Percentiles rank a stretch among this genome's conserved stretches.
Evolutionary conservation across 345 rosid genomes (phyloP).

Genomic region (Trapa incisa): DNA sequence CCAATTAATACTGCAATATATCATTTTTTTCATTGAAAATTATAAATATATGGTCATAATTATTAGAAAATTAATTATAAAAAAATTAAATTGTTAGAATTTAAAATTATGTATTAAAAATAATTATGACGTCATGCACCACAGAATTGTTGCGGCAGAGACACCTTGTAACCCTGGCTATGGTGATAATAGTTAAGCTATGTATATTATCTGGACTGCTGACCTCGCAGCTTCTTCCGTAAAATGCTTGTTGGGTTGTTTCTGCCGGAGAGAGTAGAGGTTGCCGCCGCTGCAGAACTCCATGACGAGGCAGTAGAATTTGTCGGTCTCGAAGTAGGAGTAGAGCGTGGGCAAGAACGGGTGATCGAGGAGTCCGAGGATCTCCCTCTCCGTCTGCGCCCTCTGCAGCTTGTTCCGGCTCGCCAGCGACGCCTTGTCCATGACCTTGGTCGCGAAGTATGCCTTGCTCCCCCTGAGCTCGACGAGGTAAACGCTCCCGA

Average conservation of each 20-base stretch:
- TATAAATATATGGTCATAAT: no score
- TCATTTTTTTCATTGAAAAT: no score
- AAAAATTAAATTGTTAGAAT: no score
- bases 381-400: constrained; percentile 60
- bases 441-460: constrained; percentile 66
- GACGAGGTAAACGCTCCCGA: constrained; percentile 63
- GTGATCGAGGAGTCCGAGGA: constrained; percentile 53
- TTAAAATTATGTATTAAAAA: no score
- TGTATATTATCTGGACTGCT: not conserved
- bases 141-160: no score
- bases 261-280: constrained; percentile 68
- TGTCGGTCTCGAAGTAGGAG: constrained; percentile 57
- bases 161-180: no score
- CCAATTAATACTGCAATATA: no score
- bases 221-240: constrained; percentile 63
- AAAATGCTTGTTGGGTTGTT: constrained; percentile 53
- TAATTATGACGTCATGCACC: no score
- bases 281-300: constrained; percentile 74
- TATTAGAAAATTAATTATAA: no score
- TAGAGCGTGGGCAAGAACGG: constrained; percentile 58
- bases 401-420: constrained; percentile 73
- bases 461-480: constrained; percentile 61
- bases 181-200: no score
- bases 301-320: constrained; percentile 58
- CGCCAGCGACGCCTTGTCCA: constrained; percentile 72